Base-by-base conservation (phyloP, 176 grass and related monocot species). In the Aegilops tauschii region DNA sequence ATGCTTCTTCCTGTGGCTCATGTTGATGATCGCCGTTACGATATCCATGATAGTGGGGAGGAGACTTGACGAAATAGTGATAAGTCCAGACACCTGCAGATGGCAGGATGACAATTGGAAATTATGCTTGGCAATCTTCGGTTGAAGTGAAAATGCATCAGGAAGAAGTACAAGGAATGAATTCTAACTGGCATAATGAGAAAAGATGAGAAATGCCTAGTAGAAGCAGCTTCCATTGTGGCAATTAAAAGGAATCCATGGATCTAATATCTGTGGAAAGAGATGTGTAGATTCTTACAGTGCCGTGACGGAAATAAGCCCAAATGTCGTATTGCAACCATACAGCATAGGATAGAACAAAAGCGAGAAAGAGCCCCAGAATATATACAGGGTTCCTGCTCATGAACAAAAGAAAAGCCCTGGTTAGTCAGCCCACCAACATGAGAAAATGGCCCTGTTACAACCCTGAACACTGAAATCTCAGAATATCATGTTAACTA, bases 381-480 rank as follows among this genome's bases (percentile, higher is more conserved):
- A 98, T 21, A 65, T 95, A 98, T 62, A 90, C 77, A 67, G 95
- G 95, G 73, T 93, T 98, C 80, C 95, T 98, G 91, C 82, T 85
- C 81, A 97, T 77, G 63, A 77, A 40, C 45, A 88, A 85, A 83
- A 54, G 9, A 65, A 47, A 25, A 45, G 21, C 25, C 23, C 45
- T 74, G 40, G 21, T 74, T 74, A 74, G 11, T 74, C 27, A 74
- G 6, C 23, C 69, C 71, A 47, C 70, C 12, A 73, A 47, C n/a
- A 73, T 40, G 44, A 36, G 45, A 47, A 7, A 27, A 50, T 42
- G 18, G 10, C 20, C 52, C 30, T 28, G n/a, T 74, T 79, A 58
- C 23, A 79, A 79, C 39, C 18, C 71, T 78, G 31, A 66, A 66
- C 17, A 14, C 20, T 52, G 52, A 78, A 39, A 14, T 84, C 61